phyloP scores from a whole-genome alignment of 139 green algal genomes.

The Prasinococcaceae sp. region DNA sequence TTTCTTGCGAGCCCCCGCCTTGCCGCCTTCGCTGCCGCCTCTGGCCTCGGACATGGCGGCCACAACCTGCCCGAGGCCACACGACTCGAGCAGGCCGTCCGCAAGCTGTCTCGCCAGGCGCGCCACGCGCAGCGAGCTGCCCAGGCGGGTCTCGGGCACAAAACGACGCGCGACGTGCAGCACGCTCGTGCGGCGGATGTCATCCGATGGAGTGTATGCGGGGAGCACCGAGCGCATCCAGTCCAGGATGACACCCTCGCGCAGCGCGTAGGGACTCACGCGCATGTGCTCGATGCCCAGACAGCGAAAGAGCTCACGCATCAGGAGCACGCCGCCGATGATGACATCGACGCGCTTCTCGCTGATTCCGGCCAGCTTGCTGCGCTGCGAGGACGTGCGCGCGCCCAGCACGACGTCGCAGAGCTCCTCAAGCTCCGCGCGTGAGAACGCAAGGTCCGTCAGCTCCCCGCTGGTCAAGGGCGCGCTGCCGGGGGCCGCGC shows the following conservation, averaged over 20 bases:
- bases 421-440: too few relatives aligned
- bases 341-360: slow-evolving; percentile 26
- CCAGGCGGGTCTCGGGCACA: slow-evolving; percentile 16
- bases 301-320: slow-evolving; percentile 23
- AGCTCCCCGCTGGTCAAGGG: too few relatives aligned
- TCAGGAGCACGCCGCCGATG: slow-evolving; percentile 19
- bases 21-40: too few relatives aligned
- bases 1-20: too few relatives aligned
- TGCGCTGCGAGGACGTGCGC: slow-evolving; percentile 5
- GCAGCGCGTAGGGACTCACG: slow-evolving; percentile 22
- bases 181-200: slow-evolving; percentile 17
- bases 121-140: slow-evolving; percentile 15
- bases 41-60: too few relatives aligned
- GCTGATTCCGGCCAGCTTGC: slow-evolving; percentile 21
- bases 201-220: slow-evolving; percentile 4
- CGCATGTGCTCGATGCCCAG: slow-evolving; percentile 18
- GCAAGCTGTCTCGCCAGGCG: slow-evolving; percentile 5
- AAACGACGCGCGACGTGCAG: slow-evolving; percentile 22
- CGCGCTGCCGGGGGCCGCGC: too few relatives aligned
- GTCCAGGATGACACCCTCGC: slow-evolving; percentile 30
- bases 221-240: background rate
- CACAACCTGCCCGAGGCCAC: too few relatives aligned
- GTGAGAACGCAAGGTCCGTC: too few relatives aligned
- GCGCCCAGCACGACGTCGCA: background rate
- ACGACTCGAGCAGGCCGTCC: background rate